Evolutionary conservation across 2,329 filamentous ascomycete species (phyloP), one percentile per base, ranked within the genome.

Genomic region (Diaporthe amygdali): DNA sequence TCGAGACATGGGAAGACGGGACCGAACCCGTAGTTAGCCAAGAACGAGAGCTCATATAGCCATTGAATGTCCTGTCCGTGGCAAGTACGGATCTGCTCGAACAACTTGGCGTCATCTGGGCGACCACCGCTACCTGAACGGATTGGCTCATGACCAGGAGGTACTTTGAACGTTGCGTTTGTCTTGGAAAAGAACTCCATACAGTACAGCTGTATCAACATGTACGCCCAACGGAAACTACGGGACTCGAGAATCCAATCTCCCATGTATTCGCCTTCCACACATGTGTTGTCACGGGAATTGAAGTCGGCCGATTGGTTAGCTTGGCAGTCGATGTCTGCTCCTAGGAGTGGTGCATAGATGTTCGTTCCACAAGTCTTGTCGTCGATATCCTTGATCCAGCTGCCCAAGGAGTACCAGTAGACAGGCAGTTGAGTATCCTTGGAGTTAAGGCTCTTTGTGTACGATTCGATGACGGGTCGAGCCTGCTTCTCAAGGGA

Each of bases 281-380:
- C 10, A 9, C 47, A 22, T 10, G 59, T n/a, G 14, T n/a, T 20
- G 12, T 55, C 15, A 14, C 17, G 25, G 8, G 10, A 4, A 34
- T 25, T 5, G 14, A 68, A 46, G 27, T 68, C 64, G 6, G 39
- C 15, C 17, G 64, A 51, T 27, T 46, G 25, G 5, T 22, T 34
- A 17, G 39, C 30, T 34, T 37, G 12, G 17, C n/a, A 10, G 30
- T 44, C 49, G 9, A 27, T 52, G 27, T 68, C 66, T 17, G 39
- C 34, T 52, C 51, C 51, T 4, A 68, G 66, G 6, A 68, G 66
- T 6, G 30, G 27, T 7, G 51, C 66, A 6, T 56, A 68, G 6
- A 68, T 22, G n/a, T 68, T 68, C n/a, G 66, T 68, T n/a, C 66
- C 51, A 32, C 51, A 47, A 37, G 51, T 55, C 27, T 56, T 67